A percentile compares a stretch with the other conserved stretches of the same genome.
phyloP scores from a whole-genome alignment of 23 red algal genomes.

The Gracilariopsis chorda region DNA sequence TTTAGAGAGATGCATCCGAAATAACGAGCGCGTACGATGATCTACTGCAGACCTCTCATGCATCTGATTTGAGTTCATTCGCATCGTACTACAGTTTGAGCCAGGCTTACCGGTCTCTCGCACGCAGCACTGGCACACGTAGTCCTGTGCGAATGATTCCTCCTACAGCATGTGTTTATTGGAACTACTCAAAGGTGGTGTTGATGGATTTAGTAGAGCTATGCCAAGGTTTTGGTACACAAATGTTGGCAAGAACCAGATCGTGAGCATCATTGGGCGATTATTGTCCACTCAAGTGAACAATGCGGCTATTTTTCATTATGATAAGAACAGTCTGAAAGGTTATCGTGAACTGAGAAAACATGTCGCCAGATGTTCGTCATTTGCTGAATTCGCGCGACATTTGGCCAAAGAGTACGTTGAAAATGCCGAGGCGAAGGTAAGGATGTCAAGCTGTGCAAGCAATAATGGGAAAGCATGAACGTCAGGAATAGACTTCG shows the following conservation, averaged over 20 bases:
- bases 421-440: background rate
- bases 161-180: background rate
- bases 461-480: background rate
- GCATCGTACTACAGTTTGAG: conserved; percentile 31
- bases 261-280: background rate
- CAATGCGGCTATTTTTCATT: conserved; percentile 1
- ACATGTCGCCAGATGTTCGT: background rate
- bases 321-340: no score
- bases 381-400: no score
- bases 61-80: background rate
- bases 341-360: background rate
- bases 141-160: conserved; percentile 26
- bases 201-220: conserved; percentile 12
- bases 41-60: background rate
- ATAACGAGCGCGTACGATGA: background rate
- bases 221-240: background rate
- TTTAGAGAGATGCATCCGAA: background rate
- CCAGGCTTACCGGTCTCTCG: background rate
- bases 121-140: background rate
- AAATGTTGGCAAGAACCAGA: background rate
- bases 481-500: no score
- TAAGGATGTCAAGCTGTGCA: background rate
- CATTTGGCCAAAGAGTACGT: background rate
- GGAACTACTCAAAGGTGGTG: conserved; percentile 22
- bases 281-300: background rate